These are phyloP conservation scores for Hortiboletus campestris DNA, from an alignment of 768 basidiomycete species.

Conservation along the genomic window DNA sequence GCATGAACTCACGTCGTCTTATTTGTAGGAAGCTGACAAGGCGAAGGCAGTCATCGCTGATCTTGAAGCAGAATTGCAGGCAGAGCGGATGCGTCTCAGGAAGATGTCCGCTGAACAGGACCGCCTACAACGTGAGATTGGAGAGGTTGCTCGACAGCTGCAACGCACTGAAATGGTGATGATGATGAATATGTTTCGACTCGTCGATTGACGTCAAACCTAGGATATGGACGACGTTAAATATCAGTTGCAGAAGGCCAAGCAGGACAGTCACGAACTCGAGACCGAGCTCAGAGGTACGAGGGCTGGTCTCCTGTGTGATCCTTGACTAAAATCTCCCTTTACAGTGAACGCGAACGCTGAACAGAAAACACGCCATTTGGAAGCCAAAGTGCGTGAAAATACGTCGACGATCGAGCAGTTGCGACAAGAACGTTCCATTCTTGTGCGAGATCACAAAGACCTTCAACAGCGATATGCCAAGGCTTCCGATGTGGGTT, in stretches of 20 bases:
- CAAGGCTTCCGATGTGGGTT: constrained; percentile 63
- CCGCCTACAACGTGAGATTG: constrained; percentile 61
- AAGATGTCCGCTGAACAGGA: constrained; percentile 62
- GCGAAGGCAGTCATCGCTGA: constrained; percentile 64
- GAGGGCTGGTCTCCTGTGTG: constrained; percentile 12
- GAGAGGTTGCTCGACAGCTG: constrained; percentile 59
- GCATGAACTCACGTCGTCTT: neutral
- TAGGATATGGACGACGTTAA: constrained; percentile 83
- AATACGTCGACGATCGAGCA: constrained; percentile 71
- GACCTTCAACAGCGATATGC: constrained; percentile 66
- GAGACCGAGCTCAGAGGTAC: constrained; percentile 72
- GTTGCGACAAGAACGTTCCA: constrained; percentile 71
- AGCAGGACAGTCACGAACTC: constrained; percentile 70
- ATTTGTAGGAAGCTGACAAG: constrained; percentile 62
- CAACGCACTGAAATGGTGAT: constrained; percentile 69
- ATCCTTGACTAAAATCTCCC: neutral
- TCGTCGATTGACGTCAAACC: neutral
- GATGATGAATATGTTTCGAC: neutral
- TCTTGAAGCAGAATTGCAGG: constrained; percentile 68
- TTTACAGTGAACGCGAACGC: constrained; percentile 56
- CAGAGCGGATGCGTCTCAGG: constrained; percentile 66
- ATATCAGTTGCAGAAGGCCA: constrained; percentile 62
- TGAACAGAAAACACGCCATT: constrained; percentile 70
- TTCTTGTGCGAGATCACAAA: constrained; percentile 69
- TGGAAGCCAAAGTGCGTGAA: constrained; percentile 66